phyloP scores from a whole-genome alignment of 2,329 filamentous ascomycete species.

The Simplicillium aogashimaense region DNA sequence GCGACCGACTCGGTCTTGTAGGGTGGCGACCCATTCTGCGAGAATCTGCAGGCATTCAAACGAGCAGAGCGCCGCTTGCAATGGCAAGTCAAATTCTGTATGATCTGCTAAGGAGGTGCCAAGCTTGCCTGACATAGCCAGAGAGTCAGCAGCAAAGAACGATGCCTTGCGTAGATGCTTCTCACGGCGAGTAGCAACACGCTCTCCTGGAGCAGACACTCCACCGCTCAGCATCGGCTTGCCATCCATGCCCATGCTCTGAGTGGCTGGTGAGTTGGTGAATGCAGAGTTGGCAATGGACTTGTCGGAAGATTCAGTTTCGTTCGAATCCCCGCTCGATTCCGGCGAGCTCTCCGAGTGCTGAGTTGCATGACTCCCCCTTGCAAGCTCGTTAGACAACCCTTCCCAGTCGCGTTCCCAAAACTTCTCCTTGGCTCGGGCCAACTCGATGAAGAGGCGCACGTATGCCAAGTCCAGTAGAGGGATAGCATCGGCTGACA shows the following conservation, averaged over 20 bases:
- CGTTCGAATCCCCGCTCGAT: slow-evolving; percentile 33
- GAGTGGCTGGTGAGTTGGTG: slow-evolving; percentile 40
- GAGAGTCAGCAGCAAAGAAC: slow-evolving; percentile 85
- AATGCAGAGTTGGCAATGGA: slow-evolving; percentile 36
- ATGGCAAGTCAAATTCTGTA: slow-evolving; percentile 72
- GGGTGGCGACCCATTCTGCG: slow-evolving; percentile 85
- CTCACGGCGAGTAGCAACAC: slow-evolving; percentile 54
- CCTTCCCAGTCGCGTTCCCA: slow-evolving; percentile 91
- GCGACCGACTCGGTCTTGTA: slow-evolving; percentile 87
- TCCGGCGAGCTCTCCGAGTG: slow-evolving; percentile 56
- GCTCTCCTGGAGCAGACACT: background rate
- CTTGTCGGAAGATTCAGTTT: slow-evolving; percentile 34
- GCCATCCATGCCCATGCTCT: slow-evolving; percentile 34
- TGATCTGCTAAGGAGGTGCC: slow-evolving; percentile 80
- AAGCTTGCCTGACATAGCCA: slow-evolving; percentile 78
- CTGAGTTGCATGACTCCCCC: slow-evolving; percentile 65
- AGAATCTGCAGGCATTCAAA: slow-evolving; percentile 93
- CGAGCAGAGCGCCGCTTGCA: slow-evolving; percentile 84
- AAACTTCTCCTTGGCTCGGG: slow-evolving; percentile 82
- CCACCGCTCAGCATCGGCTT: background rate
- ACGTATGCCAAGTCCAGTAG: slow-evolving; percentile 88
- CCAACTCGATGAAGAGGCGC: slow-evolving; percentile 86
- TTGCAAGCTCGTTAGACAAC: slow-evolving; percentile 78
- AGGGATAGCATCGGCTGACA: slow-evolving; percentile 86
- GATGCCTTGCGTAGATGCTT: slow-evolving; percentile 88